phyloP scores from a whole-genome alignment of 495 filamentous ascomycete species.

The Daldinia vernicosa region DNA sequence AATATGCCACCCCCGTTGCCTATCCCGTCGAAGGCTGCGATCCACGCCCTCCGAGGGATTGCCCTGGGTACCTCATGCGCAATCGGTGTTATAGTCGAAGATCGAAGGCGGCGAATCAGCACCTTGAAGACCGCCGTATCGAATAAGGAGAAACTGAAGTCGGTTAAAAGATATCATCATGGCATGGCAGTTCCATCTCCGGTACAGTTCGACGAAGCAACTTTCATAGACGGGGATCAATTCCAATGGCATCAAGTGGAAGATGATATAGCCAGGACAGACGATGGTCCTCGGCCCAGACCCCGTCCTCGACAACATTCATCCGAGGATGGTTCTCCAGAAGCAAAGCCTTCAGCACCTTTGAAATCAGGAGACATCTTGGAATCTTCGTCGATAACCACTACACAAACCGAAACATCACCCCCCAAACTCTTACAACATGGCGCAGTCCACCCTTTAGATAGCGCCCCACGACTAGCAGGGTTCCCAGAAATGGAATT shows the following conservation, averaged over 20 bases:
- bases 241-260: conserved; percentile 30
- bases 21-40: conserved; percentile 63
- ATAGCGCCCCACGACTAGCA: neutral
- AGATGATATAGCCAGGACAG: neutral
- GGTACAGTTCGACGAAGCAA: conserved; percentile 60
- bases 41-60: conserved; percentile 62
- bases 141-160: conserved; percentile 58
- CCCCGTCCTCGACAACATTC: neutral
- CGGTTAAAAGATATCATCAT: conserved; percentile 54
- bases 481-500: no score
- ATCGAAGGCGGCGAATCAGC: conserved; percentile 61
- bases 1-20: conserved; percentile 57
- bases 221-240: conserved; percentile 28
- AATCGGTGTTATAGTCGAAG: conserved; percentile 62
- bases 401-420: neutral
- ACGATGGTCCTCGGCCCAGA: neutral
- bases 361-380: neutral
- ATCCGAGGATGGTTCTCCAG: neutral
- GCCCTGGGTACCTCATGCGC: conserved; percentile 63
- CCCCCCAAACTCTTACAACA: neutral
- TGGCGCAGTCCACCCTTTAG: neutral
- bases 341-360: neutral
- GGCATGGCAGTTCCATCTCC: conserved; percentile 45
- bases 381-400: conserved; percentile 19
- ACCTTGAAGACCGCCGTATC: conserved; percentile 53